Conservation (phyloP, 1,139 yeast genomes). For the Debaryomyces subglobosus region DNA sequence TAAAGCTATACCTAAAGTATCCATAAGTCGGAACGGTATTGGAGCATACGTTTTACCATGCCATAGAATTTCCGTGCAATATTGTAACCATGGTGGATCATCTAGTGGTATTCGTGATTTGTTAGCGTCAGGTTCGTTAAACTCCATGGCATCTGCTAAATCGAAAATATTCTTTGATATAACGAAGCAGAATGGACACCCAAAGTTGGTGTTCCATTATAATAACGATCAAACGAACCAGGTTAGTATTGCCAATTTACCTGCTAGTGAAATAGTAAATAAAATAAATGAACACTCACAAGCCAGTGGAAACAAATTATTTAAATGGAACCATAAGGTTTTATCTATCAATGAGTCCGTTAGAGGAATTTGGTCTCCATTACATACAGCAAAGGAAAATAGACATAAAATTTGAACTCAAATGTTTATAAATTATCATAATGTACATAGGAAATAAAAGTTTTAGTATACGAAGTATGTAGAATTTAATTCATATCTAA, state of each 20-base stretch:
- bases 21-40: slow-evolving; percentile 75
- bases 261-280: slow-evolving; percentile 60
- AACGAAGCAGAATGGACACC: slow-evolving; percentile 77
- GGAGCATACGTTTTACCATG: slow-evolving; percentile 81
- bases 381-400: slow-evolving; percentile 71
- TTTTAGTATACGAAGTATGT: slow-evolving; percentile 4
- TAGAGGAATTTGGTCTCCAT: slow-evolving; percentile 98
- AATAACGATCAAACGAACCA: slow-evolving; percentile 36
- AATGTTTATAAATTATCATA: slow-evolving; percentile 1
- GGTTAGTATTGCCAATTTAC: slow-evolving; percentile 55
- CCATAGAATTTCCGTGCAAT: slow-evolving; percentile 69
- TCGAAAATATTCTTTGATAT: slow-evolving; percentile 76
- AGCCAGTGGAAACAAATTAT: slow-evolving; percentile 43
- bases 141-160: slow-evolving; percentile 58
- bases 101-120: slow-evolving; percentile 81
- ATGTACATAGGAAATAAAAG: slow-evolving; percentile 7
- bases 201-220: slow-evolving; percentile 72
- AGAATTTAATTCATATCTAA: not conserved
- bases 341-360: slow-evolving; percentile 79
- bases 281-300: slow-evolving; percentile 59
- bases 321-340: slow-evolving; percentile 66
- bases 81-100: slow-evolving; percentile 96
- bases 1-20: slow-evolving; percentile 53
- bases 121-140: slow-evolving; percentile 56
- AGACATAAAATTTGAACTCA: slow-evolving; percentile 62